Evolutionary conservation across 2,329 filamentous ascomycete species (phyloP).

Genomic region (Mollisia scopiformis): DNA sequence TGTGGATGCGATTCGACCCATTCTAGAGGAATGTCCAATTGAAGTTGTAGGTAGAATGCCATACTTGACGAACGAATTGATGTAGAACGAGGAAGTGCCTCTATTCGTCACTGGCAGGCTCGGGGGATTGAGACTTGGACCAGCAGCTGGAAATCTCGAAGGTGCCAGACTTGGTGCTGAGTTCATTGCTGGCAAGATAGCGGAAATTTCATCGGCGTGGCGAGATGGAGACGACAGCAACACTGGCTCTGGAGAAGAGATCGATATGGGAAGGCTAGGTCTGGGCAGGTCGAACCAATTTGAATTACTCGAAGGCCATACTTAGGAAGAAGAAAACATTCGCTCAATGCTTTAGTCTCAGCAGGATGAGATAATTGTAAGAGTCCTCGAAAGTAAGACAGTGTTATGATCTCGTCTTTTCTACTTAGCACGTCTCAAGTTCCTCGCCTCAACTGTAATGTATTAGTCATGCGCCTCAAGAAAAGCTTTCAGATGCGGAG

Average conservation of each 20-base stretch:
- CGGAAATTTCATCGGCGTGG: slow-evolving; percentile 14
- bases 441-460: too few species aligned
- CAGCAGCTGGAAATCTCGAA: slow-evolving; percentile 73
- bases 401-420: too few species aligned
- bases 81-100: slow-evolving; percentile 75
- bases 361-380: not conserved
- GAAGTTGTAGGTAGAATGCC: slow-evolving; percentile 67
- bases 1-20: slow-evolving; percentile 62
- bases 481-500: not conserved
- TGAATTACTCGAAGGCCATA: slow-evolving; percentile 1
- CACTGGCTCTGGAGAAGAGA: slow-evolving; percentile 12
- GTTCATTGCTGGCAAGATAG: slow-evolving; percentile 45
- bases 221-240: not conserved
- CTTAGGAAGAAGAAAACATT: not conserved
- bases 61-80: slow-evolving; percentile 74
- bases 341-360: not conserved
- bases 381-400: not conserved
- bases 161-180: slow-evolving; percentile 75
- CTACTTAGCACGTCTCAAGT: too few species aligned
- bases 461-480: not conserved
- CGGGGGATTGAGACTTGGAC: slow-evolving; percentile 69
- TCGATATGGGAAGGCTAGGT: slow-evolving; percentile 29
- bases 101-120: slow-evolving; percentile 72
- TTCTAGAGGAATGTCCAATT: slow-evolving; percentile 64
- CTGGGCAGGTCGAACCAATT: slow-evolving; percentile 32